Evolutionary conservation across 805 yeast genomes (phyloP).

Genomic region (Phaffomyces antillensis): DNA sequence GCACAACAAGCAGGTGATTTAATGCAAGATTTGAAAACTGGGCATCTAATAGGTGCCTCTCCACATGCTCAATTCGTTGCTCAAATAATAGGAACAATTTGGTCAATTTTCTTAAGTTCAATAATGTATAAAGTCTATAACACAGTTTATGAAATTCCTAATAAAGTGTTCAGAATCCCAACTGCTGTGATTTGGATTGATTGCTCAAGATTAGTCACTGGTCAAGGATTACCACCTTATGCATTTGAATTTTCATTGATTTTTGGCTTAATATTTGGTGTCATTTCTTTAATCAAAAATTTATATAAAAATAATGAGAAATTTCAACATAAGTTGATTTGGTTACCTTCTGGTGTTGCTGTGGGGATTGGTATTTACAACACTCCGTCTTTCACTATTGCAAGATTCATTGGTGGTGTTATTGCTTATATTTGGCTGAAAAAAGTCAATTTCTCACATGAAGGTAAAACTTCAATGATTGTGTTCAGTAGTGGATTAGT

Average conservation of each 20-base stretch:
- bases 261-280: constrained; percentile 64
- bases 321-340: constrained; percentile 37
- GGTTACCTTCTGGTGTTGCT: constrained; percentile 90
- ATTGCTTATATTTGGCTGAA: constrained; percentile 53
- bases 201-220: constrained; percentile 88
- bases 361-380: constrained; percentile 96
- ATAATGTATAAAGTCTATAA: constrained; percentile 80
- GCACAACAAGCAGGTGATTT: constrained; percentile 98
- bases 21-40: constrained; percentile 96
- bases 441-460: constrained; percentile 28
- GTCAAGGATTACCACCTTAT: constrained; percentile 79
- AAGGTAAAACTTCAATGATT: constrained; percentile 65
- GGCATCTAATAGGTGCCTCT: constrained; percentile 84
- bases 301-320: constrained; percentile 34
- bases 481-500: constrained; percentile 89
- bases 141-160: constrained; percentile 78
- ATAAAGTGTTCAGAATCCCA: constrained; percentile 75
- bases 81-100: constrained; percentile 79
- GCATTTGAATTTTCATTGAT: constrained; percentile 54
- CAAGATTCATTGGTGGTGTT: constrained; percentile 86
- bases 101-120: constrained; percentile 75
- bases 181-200: constrained; percentile 97
- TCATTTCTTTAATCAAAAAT: constrained; percentile 59
- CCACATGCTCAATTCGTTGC: constrained; percentile 90
- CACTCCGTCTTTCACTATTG: constrained; percentile 87